Base-by-base conservation (phyloP, 106 monocot genomes). In the Dioscorea dumetorum region DNA sequence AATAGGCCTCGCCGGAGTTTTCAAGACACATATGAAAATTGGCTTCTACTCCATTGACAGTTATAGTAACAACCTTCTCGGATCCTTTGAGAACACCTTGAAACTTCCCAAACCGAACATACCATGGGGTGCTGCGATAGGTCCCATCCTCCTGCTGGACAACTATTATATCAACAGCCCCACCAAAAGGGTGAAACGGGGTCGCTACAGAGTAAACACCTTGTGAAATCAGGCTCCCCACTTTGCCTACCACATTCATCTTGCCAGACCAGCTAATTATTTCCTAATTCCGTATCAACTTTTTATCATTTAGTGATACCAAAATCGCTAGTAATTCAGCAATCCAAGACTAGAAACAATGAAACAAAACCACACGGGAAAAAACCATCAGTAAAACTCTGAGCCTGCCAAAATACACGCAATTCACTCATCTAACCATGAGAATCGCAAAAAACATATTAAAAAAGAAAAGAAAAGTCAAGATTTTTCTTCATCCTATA, bases 151-250 rank as follows among this genome's bases (percentile, higher is more conserved):
- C 72, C 67, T 95, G 95, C 79, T 91, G 83, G 13, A 95, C 95
- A 17, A 84, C 88, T 61, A 95, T 88, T 15, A 95, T 83, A 73
- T 95, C 95, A 70, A 95, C 91, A 10, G 95, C 95, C 17, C 95
- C 95, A 21, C 95, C 95, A 67, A 95, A 95, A 0, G 95, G 95
- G 63, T 95, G 95, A 70, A 95, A 95, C 31, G 95, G 95, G 48
- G 88, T 91, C n/a, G 95, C 95, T 57, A 95, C 87, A 19, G 95
- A 95, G 57, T 95, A 95, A 8, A 95, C 95, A 24, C 95, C 95
- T 57, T 88, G 95, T 49, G 91, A 85, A 32, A 95, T 95, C 49
- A 95, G 69, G 73, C 83, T 91, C 54, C 94, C 91, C 17, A 95
- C 85, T 73, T 64, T 83, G 17, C 95, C 88, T 12, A 95, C 91